These are phyloP conservation scores for Colletotrichum limetticola DNA, from an alignment of 2,329 filamentous ascomycete species.

Conservation along the genomic window DNA sequence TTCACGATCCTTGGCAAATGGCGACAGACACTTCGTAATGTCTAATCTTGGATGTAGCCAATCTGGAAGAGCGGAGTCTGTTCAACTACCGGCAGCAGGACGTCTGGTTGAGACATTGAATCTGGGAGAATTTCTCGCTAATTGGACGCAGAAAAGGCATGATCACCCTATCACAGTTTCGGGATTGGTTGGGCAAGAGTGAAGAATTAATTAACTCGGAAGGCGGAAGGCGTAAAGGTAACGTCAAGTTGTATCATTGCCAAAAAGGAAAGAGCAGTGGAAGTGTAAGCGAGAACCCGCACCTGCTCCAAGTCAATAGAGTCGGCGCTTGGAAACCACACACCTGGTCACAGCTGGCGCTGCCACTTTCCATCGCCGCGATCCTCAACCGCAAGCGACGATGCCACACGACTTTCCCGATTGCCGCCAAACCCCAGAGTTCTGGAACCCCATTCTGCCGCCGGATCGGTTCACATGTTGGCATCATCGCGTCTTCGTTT, in stretches of 20 bases:
- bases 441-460: background rate
- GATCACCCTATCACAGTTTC: background rate
- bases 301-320: background rate
- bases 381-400: background rate
- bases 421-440: background rate
- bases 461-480: background rate
- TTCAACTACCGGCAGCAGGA: background rate
- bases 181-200: background rate
- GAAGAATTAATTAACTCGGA: background rate
- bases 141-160: background rate
- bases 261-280: background rate
- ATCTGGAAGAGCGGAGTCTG: background rate
- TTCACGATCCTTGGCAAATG: no score
- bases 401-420: background rate
- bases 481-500: background rate
- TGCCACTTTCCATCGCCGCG: background rate
- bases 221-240: background rate
- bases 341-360: background rate
- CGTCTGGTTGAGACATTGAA: background rate
- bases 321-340: no score
- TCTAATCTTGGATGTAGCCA: background rate
- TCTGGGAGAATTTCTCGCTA: background rate
- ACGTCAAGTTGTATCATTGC: background rate
- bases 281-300: background rate
- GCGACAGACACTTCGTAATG: no score